Evolutionary conservation across 2,329 filamentous ascomycete genomes (phyloP), one percentile per base, ranked within the genome.

Genomic region (Sclerotinia spermophila): DNA sequence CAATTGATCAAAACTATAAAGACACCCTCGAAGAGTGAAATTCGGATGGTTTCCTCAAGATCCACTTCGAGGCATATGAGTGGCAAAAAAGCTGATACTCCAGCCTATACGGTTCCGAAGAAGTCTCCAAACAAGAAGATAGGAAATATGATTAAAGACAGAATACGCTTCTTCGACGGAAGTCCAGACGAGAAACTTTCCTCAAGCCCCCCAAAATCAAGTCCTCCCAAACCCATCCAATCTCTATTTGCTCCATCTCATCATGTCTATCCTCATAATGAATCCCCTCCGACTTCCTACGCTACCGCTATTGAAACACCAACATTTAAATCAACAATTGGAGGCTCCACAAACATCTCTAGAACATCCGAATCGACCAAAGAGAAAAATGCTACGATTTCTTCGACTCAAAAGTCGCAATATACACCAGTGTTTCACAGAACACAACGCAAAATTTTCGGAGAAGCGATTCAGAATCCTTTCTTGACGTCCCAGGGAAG

Each of bases 141-240:
- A 33, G 53, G 30, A 40, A 70, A n/a, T 35, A 71, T 72, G 19
- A 74, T 77, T 30, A 73, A 69, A 60, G 76, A 76, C 24, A 76
- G 72, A 27, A 77, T 78, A 33, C 71, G 51, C 40, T 72, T 77
- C 60, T 77, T 73, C 61, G 77, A 77, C 71, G 73, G 76, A 27
- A 66, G 75, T 74, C 71, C 48, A 71, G 60, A 71, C 17, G n/a
- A 24, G n/a, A 60, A 30, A 21, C 5, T 30, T 30, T 24, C 33
- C n/a, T 38, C 60, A 13, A 70, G 40, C n/a, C 30, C 51, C 24
- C 17, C 30, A 19, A 69, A 69, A 35, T 19, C n/a, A 24, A 44
- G 62, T 42, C 45, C 38, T 30, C 15, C 24, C 8, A 66, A 66
- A 40, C 24, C 10, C 2, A 17, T 17, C 11, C 35, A n/a, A 40